A percentile compares a stretch with the other conserved stretches of the same genome.
These are phyloP conservation scores for Telopea speciosissima DNA, from an alignment of 177 flowering plant species.

Conservation along the genomic window DNA sequence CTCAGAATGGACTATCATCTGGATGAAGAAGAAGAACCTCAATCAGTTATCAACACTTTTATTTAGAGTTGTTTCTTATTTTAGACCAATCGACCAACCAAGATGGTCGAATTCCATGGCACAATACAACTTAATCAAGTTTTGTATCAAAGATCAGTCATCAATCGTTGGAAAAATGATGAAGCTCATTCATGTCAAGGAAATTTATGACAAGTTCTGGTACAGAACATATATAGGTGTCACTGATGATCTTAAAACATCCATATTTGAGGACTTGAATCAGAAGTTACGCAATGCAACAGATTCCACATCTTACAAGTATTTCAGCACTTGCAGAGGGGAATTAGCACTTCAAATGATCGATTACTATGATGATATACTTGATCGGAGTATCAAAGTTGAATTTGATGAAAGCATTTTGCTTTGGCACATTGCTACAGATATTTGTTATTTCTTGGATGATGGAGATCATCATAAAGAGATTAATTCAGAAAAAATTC, in stretches of 20 bases:
- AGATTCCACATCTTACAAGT: constrained; percentile 2
- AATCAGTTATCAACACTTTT: background rate
- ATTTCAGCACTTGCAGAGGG: constrained; percentile 8
- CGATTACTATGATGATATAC: background rate
- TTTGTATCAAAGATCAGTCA: background rate
- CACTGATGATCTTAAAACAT: background rate
- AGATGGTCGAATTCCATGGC: constrained; percentile 7
- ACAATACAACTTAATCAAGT: constrained; percentile 2
- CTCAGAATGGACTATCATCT: constrained; percentile 14
- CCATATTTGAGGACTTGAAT: constrained; percentile 1
- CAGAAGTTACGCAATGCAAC: background rate
- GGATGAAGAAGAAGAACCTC: background rate
- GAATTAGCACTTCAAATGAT: constrained; percentile 2
- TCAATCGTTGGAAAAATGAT: background rate
- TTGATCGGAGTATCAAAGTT: background rate
- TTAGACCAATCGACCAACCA: background rate
- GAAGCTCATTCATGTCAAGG: background rate
- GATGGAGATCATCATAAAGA: no score
- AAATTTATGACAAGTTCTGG: background rate
- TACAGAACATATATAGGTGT: background rate
- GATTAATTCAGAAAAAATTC: no score
- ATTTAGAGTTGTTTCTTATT: background rate
- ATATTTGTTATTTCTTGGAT: constrained; percentile 3
- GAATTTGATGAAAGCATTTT: constrained; percentile 12
- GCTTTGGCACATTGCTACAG: constrained; percentile 17